Base-by-base conservation (phyloP, 179 eudicot genomes). In the Camellia oleifera region DNA sequence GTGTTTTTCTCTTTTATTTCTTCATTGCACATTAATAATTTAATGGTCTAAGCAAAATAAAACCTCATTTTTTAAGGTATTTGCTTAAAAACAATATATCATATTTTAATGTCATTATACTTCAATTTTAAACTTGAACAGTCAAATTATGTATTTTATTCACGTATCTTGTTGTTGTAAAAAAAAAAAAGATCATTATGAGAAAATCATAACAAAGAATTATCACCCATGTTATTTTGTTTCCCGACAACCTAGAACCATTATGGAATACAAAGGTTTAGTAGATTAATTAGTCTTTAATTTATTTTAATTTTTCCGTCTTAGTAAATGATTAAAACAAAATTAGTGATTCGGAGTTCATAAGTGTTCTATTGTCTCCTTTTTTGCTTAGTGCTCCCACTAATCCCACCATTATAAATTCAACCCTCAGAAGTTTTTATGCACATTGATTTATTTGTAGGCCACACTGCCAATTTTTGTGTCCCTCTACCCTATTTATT, bases 371-470 rank as follows among this genome's bases (percentile, higher is more conserved):
- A 42, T 77, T 65, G 45, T 20, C 15, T n/a, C 53, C 69, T 78
- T 70, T 32, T 78, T 54, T 82, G 66, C 57, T 23, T 82, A 73
- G 84, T 82, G 84, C 84, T 73, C 78, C 74, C 68, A 72, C 53
- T 74, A 58, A 66, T 82, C 81, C 69, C 75, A 69, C 74, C 68
- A 8, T 79, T 7, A 7, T 40, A 70, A 74, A 46, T 77, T 83
- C 83, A 71, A 80, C 74, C 53, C 78, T 67, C 17, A n/a, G 7
- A 67, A 48, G 44, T 32, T 58, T 32, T 58, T 23, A 26, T 71
- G 42, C 45, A 56, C 45, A 75, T 79, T 70, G 72, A 79, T 79
- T 69, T 64, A n/a, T 61, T 64, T 80, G 77, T 54, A 62, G 82
- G 81, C 75, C 81, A 80, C 81, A 80, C 23, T 80, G 60, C 44